Evolutionary conservation across 2,329 filamentous ascomycete genomes (phyloP).

Genomic region (Fusarium avenaceum): DNA sequence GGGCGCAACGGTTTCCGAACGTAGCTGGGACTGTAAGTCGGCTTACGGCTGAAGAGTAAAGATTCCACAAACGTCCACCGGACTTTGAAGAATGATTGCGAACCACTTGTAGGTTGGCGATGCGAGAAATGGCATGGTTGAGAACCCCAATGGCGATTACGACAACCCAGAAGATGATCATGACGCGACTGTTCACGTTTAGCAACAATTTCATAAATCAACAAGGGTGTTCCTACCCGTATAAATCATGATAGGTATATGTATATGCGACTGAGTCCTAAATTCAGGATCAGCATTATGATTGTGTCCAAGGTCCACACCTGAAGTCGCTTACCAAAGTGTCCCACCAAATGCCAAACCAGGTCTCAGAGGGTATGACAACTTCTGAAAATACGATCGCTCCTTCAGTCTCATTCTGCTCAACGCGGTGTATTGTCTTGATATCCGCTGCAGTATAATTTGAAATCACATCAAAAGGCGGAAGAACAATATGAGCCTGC

Average conservation of each 20-base stretch:
- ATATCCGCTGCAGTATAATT: conserved; percentile 55
- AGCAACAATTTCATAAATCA: neutral
- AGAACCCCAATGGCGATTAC: conserved; percentile 56
- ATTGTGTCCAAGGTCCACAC: neutral
- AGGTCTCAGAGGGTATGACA: conserved; percentile 53
- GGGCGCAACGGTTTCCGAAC: conserved; percentile 59
- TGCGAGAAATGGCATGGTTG: conserved; percentile 47
- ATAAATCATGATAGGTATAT: conserved; percentile 52
- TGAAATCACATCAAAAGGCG: conserved; percentile 53
- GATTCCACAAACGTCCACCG: neutral
- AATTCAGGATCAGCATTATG: conserved; percentile 12
- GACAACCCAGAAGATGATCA: conserved; percentile 58
- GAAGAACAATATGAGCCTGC: conserved; percentile 47
- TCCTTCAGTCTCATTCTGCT: conserved; percentile 44
- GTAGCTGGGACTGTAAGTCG: conserved; percentile 57
- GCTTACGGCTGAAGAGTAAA: conserved; percentile 51
- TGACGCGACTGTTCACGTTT: conserved; percentile 46
- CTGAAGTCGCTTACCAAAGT: conserved; percentile 52
- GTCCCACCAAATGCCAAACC: conserved; percentile 54
- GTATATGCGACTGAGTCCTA: conserved; percentile 56
- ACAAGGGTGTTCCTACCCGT: conserved; percentile 49
- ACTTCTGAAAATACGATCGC: conserved; percentile 46
- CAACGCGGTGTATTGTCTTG: conserved; percentile 49
- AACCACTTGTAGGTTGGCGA: conserved; percentile 13
- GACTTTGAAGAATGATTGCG: conserved; percentile 8